Evolutionary conservation across 768 basidiomycete species (phyloP), one percentile per base, ranked within the genome.

Genomic region (Sporobolomyces roseus): DNA sequence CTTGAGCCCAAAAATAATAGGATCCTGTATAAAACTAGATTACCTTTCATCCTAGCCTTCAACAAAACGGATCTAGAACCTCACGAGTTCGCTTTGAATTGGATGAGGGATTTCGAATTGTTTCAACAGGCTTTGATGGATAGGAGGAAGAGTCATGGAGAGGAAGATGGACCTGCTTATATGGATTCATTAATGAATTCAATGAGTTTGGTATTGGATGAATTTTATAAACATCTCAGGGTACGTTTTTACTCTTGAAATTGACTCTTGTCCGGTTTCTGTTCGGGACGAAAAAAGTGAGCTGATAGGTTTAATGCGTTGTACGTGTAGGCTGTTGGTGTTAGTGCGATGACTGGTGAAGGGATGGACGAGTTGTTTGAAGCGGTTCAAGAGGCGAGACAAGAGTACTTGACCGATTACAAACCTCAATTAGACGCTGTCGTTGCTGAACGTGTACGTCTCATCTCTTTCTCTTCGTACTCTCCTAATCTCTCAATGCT

Each of bases 151-250:
- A 93, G 70, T 74, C 78, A 61, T 29, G 71, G 70, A 8, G 65
- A 71, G 23, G 77, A 77, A 33, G 93, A 90, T 58, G 96, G 94
- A 76, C 90, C 91, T 54, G 93, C 89, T 46, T 98, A 97, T 78
- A 96, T 97, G 93, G 93, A 91, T 78, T 93, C 91, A 77, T 81
- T 99, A 71, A 99, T 98, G 94, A 92, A 94, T 73, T 92, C 90
- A 77, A 98, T 99, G 96, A 93, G 93, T 78, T 79, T 99, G 60
- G 94, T 99, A 10, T 80, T 99, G 61, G 96, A 99, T 76, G 96
- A 98, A 77, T 99, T 99, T 75, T 99, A 99, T 80, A 91, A 93
- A 79, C 88, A 96, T 73, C 81, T 99, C 61, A 91, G 90, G 82
- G 93, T 91, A 58, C 46, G 84, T 71, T 2, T 1, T 33, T 25